A percentile compares a stretch with the other conserved stretches of the same genome.
phyloP scores from a whole-genome alignment of 306 rosid species.

The Acacia acuminata region DNA sequence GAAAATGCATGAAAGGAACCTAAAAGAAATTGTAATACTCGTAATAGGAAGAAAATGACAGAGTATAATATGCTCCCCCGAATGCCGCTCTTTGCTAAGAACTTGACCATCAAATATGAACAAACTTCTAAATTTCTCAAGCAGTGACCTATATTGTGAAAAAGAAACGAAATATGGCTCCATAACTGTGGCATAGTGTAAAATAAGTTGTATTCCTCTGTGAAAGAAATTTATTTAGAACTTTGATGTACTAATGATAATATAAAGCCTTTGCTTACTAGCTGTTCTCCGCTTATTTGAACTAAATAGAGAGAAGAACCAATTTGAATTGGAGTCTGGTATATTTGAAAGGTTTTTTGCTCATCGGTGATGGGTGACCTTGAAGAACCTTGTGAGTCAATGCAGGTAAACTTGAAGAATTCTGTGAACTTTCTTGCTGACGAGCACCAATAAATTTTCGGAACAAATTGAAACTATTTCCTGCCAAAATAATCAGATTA shows the following conservation, averaged over 20 bases:
- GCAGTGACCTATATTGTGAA: background rate
- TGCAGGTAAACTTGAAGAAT: slow-evolving; percentile 14
- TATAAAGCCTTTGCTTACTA: slow-evolving; percentile 27
- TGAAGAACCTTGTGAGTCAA: background rate
- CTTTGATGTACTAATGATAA: background rate
- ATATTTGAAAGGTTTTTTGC: slow-evolving; percentile 32
- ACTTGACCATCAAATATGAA: background rate
- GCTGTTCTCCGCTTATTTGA: slow-evolving; percentile 28
- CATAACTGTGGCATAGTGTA: background rate
- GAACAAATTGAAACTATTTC: slow-evolving; percentile 39
- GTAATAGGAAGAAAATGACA: background rate
- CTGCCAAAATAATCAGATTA: slow-evolving; percentile 36
- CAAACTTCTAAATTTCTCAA: background rate
- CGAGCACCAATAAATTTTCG: slow-evolving; percentile 21
- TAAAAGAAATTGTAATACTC: background rate
- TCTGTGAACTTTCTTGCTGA: slow-evolving; percentile 31
- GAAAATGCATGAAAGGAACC: background rate
- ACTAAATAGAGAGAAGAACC: slow-evolving; percentile 40
- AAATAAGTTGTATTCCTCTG: background rate
- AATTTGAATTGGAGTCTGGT: slow-evolving; percentile 36
- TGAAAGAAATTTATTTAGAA: slow-evolving; percentile 14
- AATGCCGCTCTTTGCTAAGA: background rate
- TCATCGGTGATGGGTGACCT: slow-evolving; percentile 2
- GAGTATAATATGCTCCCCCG: background rate
- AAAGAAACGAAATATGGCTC: background rate